Evolutionary conservation across 305 asterid genomes (phyloP), one percentile per base, ranked within the genome.

Genomic region (Plantago coronopus): DNA sequence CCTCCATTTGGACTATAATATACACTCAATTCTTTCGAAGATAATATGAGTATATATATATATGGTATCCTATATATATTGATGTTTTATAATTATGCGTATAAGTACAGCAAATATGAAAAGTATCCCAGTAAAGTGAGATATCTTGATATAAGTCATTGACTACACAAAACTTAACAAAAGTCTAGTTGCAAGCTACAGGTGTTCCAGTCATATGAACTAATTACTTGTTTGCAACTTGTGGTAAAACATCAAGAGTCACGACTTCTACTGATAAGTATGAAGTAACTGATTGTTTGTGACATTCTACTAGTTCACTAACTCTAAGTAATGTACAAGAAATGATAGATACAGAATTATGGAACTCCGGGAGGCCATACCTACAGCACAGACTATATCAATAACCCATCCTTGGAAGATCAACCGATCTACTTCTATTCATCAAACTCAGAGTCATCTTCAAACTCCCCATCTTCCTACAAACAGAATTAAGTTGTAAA

Each of bases 401-500:
- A 38, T 10, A 34, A 18, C 19, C 46, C 54, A n/a, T 46, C 46
- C 42, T 16, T 62, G 50, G 37, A 38, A 53, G 57, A 59, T 23
- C 46, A 44, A 44, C 34, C 57, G 13, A 23, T 31, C 20, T 22
- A 48, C 19, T 56, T 53, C 62, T 71, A 83, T 61, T 76, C 84
- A 65, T 78, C 84, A 51, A 75, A 76, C 44, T 83, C 94, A 0
- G 89, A 83, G 73, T 84, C 93, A 11, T 79, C 87, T 43, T 85
- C 82, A 54, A 76, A 80, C 63, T 84, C 95, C 61, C 96, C 98
- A 60, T 61, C 80, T 77, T 86, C 95, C 98, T 91, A n/a, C n/a
- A n/a, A n/a, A n/a, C n/a, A n/a, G n/a, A n/a, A n/a, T n/a, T n/a
- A n/a, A n/a, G n/a, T n/a, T n/a, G n/a, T n/a, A n/a, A n/a, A n/a